phyloP scores from a whole-genome alignment of 2,329 filamentous ascomycete genomes.

The Fusarium continuum region DNA sequence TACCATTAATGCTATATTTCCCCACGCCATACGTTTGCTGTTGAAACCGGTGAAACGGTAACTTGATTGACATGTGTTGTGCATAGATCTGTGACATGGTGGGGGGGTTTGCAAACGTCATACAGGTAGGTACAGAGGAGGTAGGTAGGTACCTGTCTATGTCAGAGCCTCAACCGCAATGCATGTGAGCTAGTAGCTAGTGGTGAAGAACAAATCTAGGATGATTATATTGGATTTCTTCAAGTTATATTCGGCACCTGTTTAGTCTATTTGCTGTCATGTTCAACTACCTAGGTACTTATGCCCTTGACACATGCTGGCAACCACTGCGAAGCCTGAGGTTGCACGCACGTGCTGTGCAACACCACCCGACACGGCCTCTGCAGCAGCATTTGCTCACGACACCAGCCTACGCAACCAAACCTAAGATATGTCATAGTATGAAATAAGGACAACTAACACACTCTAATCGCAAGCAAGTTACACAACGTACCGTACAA shows the following conservation, averaged over 20 bases:
- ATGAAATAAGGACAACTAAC: no score
- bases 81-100: background rate
- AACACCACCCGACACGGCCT: background rate
- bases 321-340: background rate
- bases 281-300: background rate
- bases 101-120: background rate
- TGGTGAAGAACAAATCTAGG: background rate
- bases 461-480: background rate
- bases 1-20: no score
- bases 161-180: background rate
- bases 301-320: background rate
- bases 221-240: no score
- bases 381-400: conserved; percentile 11
- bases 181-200: no score
- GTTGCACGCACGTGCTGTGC: conserved; percentile 5
- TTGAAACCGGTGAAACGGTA: background rate
- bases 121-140: no score
- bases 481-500: background rate
- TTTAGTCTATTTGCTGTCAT: background rate
- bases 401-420: background rate
- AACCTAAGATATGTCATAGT: background rate
- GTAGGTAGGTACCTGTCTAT: no score
- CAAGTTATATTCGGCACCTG: no score
- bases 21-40: no score
- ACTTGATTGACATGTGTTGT: background rate